Conservation (phyloP, 139 green algal species). For the Eudorina sp. region DNA sequence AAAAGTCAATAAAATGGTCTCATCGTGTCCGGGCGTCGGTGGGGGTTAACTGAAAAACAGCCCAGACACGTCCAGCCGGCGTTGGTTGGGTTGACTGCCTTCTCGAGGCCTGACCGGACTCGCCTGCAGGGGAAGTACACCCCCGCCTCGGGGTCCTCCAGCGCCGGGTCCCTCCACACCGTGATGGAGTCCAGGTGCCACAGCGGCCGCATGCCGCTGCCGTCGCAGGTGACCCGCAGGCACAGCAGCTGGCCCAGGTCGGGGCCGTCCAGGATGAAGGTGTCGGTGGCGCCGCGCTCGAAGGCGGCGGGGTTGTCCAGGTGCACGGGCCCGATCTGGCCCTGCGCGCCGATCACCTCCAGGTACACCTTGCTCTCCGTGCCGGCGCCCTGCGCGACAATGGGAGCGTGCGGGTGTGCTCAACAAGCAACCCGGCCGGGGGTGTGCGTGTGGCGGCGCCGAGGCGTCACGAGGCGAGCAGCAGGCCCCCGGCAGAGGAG, state of each 20-base stretch:
- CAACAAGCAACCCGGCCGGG: not conserved
- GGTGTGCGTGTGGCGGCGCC: too few species aligned
- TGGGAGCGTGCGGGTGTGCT: not conserved
- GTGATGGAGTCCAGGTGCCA: slow-evolving; percentile 61
- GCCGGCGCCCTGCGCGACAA: slow-evolving; percentile 60
- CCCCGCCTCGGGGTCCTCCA: slow-evolving; percentile 16
- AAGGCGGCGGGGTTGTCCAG: slow-evolving; percentile 66
- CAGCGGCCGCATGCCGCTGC: slow-evolving; percentile 48
- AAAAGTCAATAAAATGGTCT: too few species aligned
- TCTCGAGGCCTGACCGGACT: too few species aligned
- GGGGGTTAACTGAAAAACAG: too few species aligned
- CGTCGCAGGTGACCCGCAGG: slow-evolving; percentile 47
- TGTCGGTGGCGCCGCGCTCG: slow-evolving; percentile 57
- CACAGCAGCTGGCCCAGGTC: slow-evolving; percentile 55
- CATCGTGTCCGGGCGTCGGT: too few species aligned
- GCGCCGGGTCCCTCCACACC: slow-evolving; percentile 34
- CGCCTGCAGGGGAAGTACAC: slow-evolving; percentile 61
- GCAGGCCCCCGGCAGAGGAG: too few species aligned
- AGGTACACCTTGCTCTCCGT: slow-evolving; percentile 62
- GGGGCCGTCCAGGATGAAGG: slow-evolving; percentile 46
- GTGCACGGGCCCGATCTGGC: slow-evolving; percentile 55
- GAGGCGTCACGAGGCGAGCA: too few species aligned
- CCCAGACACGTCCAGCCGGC: too few species aligned
- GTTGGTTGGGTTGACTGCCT: too few species aligned
- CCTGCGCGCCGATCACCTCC: slow-evolving; percentile 56